phyloP scores from a whole-genome alignment of 495 filamentous ascomycete genomes.

The Pseudoneurospora amorphoporcata region DNA sequence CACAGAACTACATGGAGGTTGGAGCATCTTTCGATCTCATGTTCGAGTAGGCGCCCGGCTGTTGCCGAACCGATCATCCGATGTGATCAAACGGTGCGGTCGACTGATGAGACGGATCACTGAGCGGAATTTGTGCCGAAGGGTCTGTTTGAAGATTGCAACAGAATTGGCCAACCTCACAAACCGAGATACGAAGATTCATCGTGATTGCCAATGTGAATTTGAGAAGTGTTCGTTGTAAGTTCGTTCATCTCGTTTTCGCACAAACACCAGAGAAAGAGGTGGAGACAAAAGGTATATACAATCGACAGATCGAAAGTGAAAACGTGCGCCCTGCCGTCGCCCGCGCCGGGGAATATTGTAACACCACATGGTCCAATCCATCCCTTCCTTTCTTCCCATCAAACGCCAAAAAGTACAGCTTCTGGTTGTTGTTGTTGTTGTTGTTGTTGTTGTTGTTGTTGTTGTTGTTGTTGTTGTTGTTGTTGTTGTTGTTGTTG shows the following conservation, averaged over 20 bases:
- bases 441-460: not conserved
- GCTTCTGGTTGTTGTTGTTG: not conserved
- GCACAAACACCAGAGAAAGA: not conserved
- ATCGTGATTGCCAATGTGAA: too few species aligned
- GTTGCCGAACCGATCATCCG: not conserved
- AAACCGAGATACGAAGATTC: not conserved
- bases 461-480: not conserved
- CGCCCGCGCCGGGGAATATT: not conserved
- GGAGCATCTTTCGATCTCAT: not conserved
- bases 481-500: not conserved
- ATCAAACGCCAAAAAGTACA: conserved; percentile 18
- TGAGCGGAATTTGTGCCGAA: not conserved
- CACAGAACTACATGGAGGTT: not conserved
- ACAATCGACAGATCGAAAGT: not conserved
- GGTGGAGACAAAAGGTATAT: not conserved
- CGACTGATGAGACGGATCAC: not conserved
- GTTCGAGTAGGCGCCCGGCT: not conserved
- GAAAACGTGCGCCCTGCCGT: not conserved
- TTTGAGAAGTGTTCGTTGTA: too few species aligned
- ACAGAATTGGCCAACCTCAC: not conserved
- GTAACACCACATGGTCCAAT: not conserved
- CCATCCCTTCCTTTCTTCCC: not conserved
- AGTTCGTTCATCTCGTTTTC: not conserved
- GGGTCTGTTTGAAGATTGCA: not conserved
- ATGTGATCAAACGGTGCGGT: not conserved